These are phyloP conservation scores for Phytophthora sp. DNA, from an alignment of 352 stramenopile genomes.

Conservation along the genomic window DNA sequence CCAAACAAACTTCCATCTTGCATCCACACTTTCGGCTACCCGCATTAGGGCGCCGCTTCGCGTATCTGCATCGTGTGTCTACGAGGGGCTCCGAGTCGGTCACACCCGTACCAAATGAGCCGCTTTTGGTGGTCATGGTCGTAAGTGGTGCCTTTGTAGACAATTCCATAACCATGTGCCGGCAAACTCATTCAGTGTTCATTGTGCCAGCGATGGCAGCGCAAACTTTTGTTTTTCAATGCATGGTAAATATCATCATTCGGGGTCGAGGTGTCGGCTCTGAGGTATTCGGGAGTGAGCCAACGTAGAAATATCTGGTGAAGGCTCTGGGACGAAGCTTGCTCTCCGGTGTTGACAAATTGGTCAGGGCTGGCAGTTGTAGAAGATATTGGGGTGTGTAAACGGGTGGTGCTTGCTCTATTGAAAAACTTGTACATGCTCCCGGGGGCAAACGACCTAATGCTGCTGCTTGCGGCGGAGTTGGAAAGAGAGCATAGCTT, in stretches of 20 bases:
- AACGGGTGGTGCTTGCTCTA: no score
- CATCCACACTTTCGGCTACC: slow-evolving; percentile 1
- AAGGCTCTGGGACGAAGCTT: no score
- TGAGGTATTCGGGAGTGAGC: no score
- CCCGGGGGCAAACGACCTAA: no score
- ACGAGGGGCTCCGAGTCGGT: background rate
- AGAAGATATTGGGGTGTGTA: no score
- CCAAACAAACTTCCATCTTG: slow-evolving; percentile 9
- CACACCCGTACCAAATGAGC: background rate
- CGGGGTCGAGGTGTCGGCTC: background rate
- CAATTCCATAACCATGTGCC: background rate
- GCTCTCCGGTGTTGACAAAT: no score
- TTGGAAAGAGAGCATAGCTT: no score
- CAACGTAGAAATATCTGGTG: background rate
- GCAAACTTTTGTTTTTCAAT: background rate
- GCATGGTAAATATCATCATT: background rate
- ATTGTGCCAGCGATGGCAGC: background rate
- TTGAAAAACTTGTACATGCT: no score
- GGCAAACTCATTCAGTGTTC: background rate
- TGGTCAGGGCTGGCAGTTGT: no score
- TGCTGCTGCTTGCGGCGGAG: no score
- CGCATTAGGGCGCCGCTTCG: background rate
- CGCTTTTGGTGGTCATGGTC: background rate
- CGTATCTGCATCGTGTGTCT: background rate
- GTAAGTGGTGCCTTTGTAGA: background rate